Base-by-base conservation (phyloP, 108 stramenopile species). In the Seminavis robusta region DNA sequence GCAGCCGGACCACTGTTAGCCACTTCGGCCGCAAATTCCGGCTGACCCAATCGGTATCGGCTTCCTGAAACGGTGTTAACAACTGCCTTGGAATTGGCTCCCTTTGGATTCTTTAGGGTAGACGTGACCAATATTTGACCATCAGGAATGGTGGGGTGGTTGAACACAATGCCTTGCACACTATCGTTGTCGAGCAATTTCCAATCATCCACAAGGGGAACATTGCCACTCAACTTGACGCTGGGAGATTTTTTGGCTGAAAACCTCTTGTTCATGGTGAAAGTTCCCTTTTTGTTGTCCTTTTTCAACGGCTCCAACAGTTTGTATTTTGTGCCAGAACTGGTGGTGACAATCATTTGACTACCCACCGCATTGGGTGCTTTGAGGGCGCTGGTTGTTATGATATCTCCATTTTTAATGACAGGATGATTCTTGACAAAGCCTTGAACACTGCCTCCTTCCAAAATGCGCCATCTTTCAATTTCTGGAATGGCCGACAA, bases 71-170 rank as follows among this genome's bases (percentile, higher is more conserved):
- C 52, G 0, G 92, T 94, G 26, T 64, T 65, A 13, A 94, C 83
- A 23, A 81, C 56, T 32, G 53, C 68, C 20, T 59, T 60, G 40
- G 63, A 59, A 9, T 29, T 50, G 4, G 77, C 77, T 31, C 47
- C 38, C 6, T 67, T 41, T 1, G 84, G 63, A 56, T 84, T 65
- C 25, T 59, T 29, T 7, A 88, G 45, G 1, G 86, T 81, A 47
- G 80, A 82, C 6, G 92, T 93, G 0, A 79, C 81, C 34, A 93
- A 84, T 8, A 74, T 69, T 56, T 89, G 84, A 4, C 87, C 87
- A 63, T 93, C 88, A 32, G 69, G 63, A 54, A 93, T 83, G 4
- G 64, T 52, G 10, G 81, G 85, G 47, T 93, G 88, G 45, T 76
- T 75, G 4, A 54, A 60, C 7, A 88, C 83, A 23, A 67, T 77